These are phyloP conservation scores for Cadophora sp. DNA, from an alignment of 2,329 filamentous ascomycete genomes.

Conservation along the genomic window DNA sequence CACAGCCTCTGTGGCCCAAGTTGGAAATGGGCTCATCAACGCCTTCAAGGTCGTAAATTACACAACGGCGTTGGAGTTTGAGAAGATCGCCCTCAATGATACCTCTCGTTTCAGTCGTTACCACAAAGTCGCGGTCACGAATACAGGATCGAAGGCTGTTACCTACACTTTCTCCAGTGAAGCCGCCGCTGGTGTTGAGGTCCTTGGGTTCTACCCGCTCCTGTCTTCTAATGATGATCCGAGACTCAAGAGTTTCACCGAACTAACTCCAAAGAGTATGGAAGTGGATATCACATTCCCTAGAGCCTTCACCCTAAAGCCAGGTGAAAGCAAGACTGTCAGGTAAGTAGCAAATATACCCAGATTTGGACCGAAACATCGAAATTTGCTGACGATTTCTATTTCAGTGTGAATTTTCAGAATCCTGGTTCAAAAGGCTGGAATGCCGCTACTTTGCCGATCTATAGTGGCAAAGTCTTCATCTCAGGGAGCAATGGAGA, in stretches of 20 bases:
- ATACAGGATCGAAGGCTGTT: not conserved
- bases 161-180: slow-evolving; percentile 2
- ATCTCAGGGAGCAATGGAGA: slow-evolving; percentile 50
- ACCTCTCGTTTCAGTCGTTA: slow-evolving; percentile 7
- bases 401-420: slow-evolving; percentile 6
- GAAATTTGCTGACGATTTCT: not conserved
- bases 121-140: slow-evolving; percentile 9
- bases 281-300: slow-evolving; percentile 9
- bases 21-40: slow-evolving; percentile 7
- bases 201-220: slow-evolving; percentile 7
- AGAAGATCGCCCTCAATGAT: slow-evolving; percentile 14
- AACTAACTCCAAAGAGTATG: slow-evolving; percentile 1
- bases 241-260: slow-evolving; percentile 9
- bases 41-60: slow-evolving; percentile 17
- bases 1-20: slow-evolving; percentile 11
- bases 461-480: slow-evolving; percentile 57
- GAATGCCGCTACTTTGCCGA: slow-evolving; percentile 49
- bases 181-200: slow-evolving; percentile 9
- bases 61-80: slow-evolving; percentile 11
- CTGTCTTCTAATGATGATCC: not conserved
- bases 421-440: slow-evolving; percentile 13
- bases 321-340: slow-evolving; percentile 16
- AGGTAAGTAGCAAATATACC: not conserved
- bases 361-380: not conserved
- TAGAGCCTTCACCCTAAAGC: not conserved